phyloP scores from a whole-genome alignment of 768 basidiomycete genomes.

The Serendipita sp. region DNA sequence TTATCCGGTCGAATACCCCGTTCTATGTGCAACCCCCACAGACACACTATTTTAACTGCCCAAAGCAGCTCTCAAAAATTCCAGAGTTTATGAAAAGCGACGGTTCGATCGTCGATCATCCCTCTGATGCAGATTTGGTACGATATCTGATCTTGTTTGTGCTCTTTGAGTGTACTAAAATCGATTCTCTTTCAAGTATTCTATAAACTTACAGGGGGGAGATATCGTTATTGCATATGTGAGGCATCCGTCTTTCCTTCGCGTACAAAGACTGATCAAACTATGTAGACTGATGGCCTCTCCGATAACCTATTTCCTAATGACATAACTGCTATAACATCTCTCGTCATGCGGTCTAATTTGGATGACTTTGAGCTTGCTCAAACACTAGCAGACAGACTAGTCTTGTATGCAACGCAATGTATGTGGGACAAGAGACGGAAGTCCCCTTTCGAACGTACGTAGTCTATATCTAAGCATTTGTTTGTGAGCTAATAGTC shows the following conservation, averaged over 20 bases:
- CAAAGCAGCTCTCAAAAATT: constrained; percentile 23
- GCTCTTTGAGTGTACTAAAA: background rate
- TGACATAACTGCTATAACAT: constrained; percentile 56
- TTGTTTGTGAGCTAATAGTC: background rate
- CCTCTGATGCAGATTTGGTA: constrained; percentile 6
- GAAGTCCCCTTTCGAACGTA: constrained; percentile 51
- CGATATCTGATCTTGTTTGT: background rate
- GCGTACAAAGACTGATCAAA: background rate
- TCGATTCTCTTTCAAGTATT: constrained; percentile 16
- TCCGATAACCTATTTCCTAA: constrained; percentile 46
- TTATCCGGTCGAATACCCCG: constrained; percentile 12
- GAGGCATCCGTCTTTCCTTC: constrained; percentile 10
- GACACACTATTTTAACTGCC: constrained; percentile 32
- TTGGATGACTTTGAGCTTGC: constrained; percentile 44
- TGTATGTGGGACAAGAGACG: constrained; percentile 54
- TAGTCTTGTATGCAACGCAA: constrained; percentile 48
- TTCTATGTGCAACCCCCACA: constrained; percentile 20
- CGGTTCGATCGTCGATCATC: constrained; percentile 10
- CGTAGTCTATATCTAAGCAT: background rate
- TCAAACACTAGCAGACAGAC: constrained; percentile 53
- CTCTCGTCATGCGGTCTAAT: constrained; percentile 40
- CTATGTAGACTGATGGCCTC: constrained; percentile 34
- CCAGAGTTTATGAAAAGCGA: background rate
- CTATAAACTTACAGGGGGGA: constrained; percentile 34
- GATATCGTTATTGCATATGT: constrained; percentile 38